phyloP scores from a whole-genome alignment of 441 rosid genomes.

The Raphanus hybrid region DNA sequence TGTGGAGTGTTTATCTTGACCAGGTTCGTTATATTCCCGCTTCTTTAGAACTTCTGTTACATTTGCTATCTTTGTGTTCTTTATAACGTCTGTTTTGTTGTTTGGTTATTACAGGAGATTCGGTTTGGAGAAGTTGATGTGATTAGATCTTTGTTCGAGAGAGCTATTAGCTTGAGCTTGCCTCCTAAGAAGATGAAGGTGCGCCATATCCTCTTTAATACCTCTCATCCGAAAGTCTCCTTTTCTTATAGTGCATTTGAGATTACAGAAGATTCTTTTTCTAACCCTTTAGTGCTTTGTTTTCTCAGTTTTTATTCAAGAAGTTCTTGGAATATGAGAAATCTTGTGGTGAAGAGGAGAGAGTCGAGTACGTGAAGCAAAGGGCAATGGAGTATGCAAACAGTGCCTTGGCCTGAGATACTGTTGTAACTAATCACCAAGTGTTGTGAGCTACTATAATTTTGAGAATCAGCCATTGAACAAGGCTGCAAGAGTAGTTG shows the following conservation, averaged over 20 bases:
- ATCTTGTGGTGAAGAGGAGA: conserved; percentile 64
- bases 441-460: not conserved
- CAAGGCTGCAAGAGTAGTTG: not conserved
- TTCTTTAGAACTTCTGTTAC: too few species aligned
- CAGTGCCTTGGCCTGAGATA: conserved; percentile 4
- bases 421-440: conserved; percentile 12
- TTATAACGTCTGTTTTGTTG: too few species aligned
- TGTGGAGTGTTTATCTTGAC: conserved; percentile 45
- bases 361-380: conserved; percentile 68
- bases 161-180: conserved; percentile 89
- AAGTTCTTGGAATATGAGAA: conserved; percentile 85
- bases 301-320: conserved; percentile 84
- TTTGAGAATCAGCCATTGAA: not conserved
- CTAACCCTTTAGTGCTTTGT: conserved; percentile 21
- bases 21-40: too few species aligned
- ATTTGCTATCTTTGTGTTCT: too few species aligned
- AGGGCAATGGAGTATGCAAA: conserved; percentile 86
- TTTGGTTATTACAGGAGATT: conserved; percentile 61
- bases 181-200: conserved; percentile 13
- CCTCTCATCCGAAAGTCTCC: not conserved
- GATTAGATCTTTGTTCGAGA: conserved; percentile 78
- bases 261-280: not conserved
- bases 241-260: not conserved
- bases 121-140: conserved; percentile 73
- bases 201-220: too few species aligned